phyloP scores from a whole-genome alignment of 148 eudicot species.

The Gaultheria prostrata region DNA sequence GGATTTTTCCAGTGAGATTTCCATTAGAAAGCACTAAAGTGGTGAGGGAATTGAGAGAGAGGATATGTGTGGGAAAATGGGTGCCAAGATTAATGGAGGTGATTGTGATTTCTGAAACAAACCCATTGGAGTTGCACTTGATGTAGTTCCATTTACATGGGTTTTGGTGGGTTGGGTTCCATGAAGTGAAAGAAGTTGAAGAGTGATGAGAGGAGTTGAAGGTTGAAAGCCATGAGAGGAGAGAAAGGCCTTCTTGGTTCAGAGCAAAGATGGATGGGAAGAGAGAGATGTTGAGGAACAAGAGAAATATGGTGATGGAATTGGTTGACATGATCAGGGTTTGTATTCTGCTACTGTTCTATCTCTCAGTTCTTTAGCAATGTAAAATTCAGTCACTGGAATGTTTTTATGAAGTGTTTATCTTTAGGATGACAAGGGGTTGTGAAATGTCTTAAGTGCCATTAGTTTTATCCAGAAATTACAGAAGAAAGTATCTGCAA shows the following conservation, averaged over 20 bases:
- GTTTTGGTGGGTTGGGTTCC: constrained; percentile 23
- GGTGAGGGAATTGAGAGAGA: constrained; percentile 28
- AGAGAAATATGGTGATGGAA: constrained; percentile 19
- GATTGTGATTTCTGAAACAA: constrained; percentile 30
- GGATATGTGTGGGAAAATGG: constrained; percentile 27
- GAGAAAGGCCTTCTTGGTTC: constrained; percentile 38
- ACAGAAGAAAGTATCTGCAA: not conserved
- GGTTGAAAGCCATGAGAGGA: constrained; percentile 36
- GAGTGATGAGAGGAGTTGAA: constrained; percentile 30
- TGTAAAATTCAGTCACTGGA: not conserved
- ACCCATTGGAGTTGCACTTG: constrained; percentile 21
- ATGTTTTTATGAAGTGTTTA: not conserved
- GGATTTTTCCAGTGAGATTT: constrained; percentile 35
- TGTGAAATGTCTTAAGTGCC: not conserved
- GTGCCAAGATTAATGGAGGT: constrained; percentile 31
- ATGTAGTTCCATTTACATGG: constrained; percentile 34
- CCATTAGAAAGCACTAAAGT: constrained; percentile 26
- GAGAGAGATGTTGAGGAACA: constrained; percentile 26
- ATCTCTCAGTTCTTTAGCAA: not conserved
- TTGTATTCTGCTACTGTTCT: constrained; percentile 17
- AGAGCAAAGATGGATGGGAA: constrained; percentile 27
- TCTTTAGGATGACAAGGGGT: not conserved
- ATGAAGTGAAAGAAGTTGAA: constrained; percentile 26
- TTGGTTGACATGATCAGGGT: constrained; percentile 27
- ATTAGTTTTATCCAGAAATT: not conserved